phyloP scores from a whole-genome alignment of 1,139 yeast genomes.

The Debaryomyces robertsiae region DNA sequence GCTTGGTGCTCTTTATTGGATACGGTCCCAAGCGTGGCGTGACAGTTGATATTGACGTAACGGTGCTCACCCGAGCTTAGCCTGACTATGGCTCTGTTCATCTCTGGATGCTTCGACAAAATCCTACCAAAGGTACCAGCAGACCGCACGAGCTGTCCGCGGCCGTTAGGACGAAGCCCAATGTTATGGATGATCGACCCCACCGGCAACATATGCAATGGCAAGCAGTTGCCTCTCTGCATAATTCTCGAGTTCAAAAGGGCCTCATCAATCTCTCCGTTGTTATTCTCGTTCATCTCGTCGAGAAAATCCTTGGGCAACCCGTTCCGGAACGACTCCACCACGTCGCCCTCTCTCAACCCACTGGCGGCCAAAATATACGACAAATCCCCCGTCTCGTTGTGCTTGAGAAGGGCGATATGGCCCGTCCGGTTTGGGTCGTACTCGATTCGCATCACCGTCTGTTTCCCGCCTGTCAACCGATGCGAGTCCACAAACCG shows the following conservation, averaged over 20 bases:
- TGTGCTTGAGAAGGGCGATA: conserved; percentile 79
- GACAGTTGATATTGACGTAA: conserved; percentile 79
- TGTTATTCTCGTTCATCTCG: conserved; percentile 62
- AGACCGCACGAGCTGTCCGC: conserved; percentile 87
- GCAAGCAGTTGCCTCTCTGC: conserved; percentile 93
- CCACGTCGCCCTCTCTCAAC: conserved; percentile 85
- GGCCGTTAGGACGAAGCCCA: conserved; percentile 76
- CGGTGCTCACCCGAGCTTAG: conserved; percentile 94
- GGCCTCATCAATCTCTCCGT: conserved; percentile 91
- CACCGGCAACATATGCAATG: conserved; percentile 86
- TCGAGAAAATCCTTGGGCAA: conserved; percentile 75
- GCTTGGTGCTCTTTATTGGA: conserved; percentile 96
- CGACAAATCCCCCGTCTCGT: conserved; percentile 61
- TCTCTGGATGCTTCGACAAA: conserved; percentile 74
- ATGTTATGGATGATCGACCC: conserved; percentile 90
- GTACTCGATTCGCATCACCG: conserved; percentile 86
- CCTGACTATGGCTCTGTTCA: conserved; percentile 73
- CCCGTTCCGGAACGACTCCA: conserved; percentile 86
- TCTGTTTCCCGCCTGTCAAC: conserved; percentile 66
- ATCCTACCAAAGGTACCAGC: conserved; percentile 96
- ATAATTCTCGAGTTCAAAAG: conserved; percentile 84
- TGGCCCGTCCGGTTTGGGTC: conserved; percentile 97
- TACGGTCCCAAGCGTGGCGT: conserved; percentile 93
- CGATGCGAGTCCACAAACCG: conserved; percentile 82
- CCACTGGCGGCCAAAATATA: conserved; percentile 94